These are phyloP conservation scores for Verticillium klebahnii DNA, from an alignment of 2,329 filamentous ascomycete species.

Conservation along the genomic window DNA sequence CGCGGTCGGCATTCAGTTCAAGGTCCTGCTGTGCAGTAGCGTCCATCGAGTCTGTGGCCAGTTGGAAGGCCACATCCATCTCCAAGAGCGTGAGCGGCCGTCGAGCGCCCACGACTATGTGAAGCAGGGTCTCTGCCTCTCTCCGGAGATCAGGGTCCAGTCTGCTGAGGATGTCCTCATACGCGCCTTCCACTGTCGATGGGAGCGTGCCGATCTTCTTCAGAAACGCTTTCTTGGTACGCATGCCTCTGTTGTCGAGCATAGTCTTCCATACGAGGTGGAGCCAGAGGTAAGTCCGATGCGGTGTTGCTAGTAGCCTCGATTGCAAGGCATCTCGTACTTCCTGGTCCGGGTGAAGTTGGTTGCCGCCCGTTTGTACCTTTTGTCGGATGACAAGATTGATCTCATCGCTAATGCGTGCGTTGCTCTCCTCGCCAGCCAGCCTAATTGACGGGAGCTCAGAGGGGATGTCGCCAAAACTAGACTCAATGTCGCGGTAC, in stretches of 20 bases:
- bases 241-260: conserved; percentile 1
- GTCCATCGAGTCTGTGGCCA: background rate
- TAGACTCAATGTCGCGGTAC: conserved; percentile 6
- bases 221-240: background rate
- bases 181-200: conserved; percentile 6
- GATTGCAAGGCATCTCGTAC: background rate
- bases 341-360: conserved; percentile 1
- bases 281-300: conserved; percentile 11
- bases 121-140: conserved; percentile 3
- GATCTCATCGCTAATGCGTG: conserved; percentile 8
- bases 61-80: conserved; percentile 6
- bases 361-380: background rate
- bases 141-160: background rate
- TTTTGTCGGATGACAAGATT: conserved; percentile 6
- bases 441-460: conserved; percentile 6
- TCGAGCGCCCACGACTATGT: conserved; percentile 11
- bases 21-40: background rate
- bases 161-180: conserved; percentile 7
- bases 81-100: conserved; percentile 8
- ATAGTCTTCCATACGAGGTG: conserved; percentile 5
- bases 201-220: conserved; percentile 7
- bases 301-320: background rate
- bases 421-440: conserved; percentile 7
- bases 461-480: background rate
- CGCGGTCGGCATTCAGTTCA: background rate